phyloP scores from a whole-genome alignment of 2,329 filamentous ascomycete species.

The Penicillium brevicompactum region DNA sequence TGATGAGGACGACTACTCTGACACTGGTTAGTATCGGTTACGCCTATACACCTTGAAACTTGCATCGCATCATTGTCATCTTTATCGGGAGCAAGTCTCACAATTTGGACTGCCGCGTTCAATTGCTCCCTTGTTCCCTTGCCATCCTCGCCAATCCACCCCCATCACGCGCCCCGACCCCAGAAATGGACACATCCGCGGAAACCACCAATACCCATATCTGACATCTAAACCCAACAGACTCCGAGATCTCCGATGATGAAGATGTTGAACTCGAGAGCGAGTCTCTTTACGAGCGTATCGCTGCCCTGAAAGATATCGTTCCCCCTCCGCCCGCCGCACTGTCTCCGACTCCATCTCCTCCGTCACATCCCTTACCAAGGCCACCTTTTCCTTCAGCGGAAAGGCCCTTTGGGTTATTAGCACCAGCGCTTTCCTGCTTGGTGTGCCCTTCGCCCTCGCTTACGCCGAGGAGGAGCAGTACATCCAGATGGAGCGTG shows the following conservation, averaged over 20 bases:
- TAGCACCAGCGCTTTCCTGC: slow-evolving; percentile 81
- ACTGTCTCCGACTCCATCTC: slow-evolving; percentile 64
- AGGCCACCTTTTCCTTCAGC: slow-evolving; percentile 61
- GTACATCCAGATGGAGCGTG: slow-evolving; percentile 95
- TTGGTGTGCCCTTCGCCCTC: slow-evolving; percentile 91
- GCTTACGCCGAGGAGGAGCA: slow-evolving; percentile 96
- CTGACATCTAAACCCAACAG: slow-evolving; percentile 45
- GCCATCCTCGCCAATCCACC: not conserved
- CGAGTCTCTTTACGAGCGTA: slow-evolving; percentile 65
- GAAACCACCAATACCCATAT: slow-evolving; percentile 13
- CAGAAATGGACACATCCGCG: slow-evolving; percentile 4
- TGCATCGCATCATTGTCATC: slow-evolving; percentile 4
- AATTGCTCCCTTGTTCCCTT: not conserved
- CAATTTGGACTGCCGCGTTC: not conserved
- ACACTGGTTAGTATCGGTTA: slow-evolving; percentile 69
- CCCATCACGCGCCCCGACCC: slow-evolving; percentile 8
- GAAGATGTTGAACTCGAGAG: slow-evolving; percentile 64
- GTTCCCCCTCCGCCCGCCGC: slow-evolving; percentile 70
- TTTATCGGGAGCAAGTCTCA: not conserved
- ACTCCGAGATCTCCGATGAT: slow-evolving; percentile 83
- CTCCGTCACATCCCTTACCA: slow-evolving; percentile 47
- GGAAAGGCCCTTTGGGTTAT: slow-evolving; percentile 91
- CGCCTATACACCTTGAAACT: slow-evolving; percentile 3
- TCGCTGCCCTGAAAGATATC: slow-evolving; percentile 74
- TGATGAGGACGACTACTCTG: slow-evolving; percentile 80